A percentile compares a stretch with the other conserved stretches of the same genome.
phyloP scores from a whole-genome alignment of 768 basidiomycete genomes.

The Leccinellum luteum region DNA sequence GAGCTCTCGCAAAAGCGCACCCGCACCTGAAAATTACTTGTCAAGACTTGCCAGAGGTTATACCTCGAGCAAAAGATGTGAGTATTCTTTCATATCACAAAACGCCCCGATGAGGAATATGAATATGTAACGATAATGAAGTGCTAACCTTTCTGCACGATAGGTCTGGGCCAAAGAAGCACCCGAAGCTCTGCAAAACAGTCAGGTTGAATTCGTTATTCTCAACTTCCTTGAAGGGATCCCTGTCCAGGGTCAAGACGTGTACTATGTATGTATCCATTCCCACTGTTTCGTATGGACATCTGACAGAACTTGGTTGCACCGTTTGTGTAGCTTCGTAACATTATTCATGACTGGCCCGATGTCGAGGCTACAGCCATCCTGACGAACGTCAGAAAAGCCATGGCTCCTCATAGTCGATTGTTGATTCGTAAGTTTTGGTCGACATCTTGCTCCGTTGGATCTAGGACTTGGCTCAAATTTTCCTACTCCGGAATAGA shows the following conservation, averaged over 20 bases:
- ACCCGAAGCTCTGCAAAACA: constrained; percentile 8
- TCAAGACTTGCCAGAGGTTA: neutral
- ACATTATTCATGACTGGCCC: constrained; percentile 37
- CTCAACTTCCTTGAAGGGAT: neutral
- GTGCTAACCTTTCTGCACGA: neutral
- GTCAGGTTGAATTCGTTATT: constrained; percentile 1
- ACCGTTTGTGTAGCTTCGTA: constrained; percentile 20
- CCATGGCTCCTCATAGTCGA: constrained; percentile 29
- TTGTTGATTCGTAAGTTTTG: constrained; percentile 34
- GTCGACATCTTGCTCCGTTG: neutral
- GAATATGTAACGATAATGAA: neutral
- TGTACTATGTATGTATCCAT: neutral
- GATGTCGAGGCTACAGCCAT: constrained; percentile 32
- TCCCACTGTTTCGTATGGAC: neutral
- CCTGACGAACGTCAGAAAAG: constrained; percentile 27
- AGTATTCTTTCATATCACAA: neutral
- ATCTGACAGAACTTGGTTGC: neutral
- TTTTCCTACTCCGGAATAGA: constrained; percentile 6
- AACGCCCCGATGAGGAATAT: neutral
- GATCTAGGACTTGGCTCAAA: neutral
- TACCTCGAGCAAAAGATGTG: neutral
- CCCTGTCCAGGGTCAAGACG: neutral
- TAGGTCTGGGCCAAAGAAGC: neutral
- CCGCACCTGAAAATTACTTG: neutral
- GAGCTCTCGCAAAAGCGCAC: neutral